phyloP scores from a whole-genome alignment of 2,329 filamentous ascomycete genomes.

The Fusarium burgessii region DNA sequence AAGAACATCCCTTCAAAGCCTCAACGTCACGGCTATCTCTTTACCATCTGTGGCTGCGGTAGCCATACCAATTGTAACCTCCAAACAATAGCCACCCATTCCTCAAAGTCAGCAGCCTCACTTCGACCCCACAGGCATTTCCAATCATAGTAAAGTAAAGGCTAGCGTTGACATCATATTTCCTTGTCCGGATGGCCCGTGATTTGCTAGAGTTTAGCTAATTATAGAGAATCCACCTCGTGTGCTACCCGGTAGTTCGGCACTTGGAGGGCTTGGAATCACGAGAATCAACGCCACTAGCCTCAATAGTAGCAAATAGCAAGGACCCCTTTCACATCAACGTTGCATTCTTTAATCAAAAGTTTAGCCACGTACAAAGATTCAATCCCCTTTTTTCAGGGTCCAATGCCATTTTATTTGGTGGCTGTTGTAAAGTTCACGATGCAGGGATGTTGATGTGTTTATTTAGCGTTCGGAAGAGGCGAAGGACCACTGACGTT shows the following conservation, averaged over 20 bases:
- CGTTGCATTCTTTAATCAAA: slow-evolving; percentile 6
- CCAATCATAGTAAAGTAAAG: not conserved
- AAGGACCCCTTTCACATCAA: not conserved
- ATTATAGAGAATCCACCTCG: slow-evolving; percentile 25
- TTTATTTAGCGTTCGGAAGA: not conserved
- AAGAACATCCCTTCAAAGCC: not conserved
- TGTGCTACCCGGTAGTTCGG: slow-evolving; percentile 2
- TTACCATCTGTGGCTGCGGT: not conserved
- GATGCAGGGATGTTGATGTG: not conserved
- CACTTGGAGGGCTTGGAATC: slow-evolving; percentile 4
- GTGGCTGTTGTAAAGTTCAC: no score
- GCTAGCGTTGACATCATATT: slow-evolving; percentile 12
- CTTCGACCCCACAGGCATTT: not conserved
- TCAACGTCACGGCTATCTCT: not conserved
- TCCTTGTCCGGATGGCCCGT: not conserved
- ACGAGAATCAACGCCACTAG: slow-evolving; percentile 7
- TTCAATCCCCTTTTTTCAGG: no score
- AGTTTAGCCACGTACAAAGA: not conserved
- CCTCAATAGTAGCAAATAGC: not conserved
- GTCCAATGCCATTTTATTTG: no score
- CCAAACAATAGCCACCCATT: not conserved
- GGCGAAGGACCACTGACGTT: not conserved
- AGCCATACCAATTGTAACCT: not conserved
- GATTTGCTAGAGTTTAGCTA: slow-evolving; percentile 6
- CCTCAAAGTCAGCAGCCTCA: not conserved